phyloP scores from a whole-genome alignment of 2,329 filamentous ascomycete genomes.

The Truncatella angustata region DNA sequence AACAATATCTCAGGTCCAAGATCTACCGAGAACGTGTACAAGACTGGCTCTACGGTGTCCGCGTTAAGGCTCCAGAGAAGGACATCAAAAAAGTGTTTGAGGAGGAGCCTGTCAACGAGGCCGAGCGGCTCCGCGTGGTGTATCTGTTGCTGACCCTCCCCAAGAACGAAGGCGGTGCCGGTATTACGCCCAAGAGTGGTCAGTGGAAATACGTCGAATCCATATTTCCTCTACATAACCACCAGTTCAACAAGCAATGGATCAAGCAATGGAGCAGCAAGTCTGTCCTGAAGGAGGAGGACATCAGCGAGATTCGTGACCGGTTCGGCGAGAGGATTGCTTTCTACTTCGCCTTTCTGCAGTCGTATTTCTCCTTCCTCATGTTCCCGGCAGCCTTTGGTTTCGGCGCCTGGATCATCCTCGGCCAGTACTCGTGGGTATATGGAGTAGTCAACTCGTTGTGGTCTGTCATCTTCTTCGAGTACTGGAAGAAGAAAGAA shows the following conservation, averaged over 20 bases:
- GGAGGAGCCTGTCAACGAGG: conserved; percentile 77
- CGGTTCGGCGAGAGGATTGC: conserved; percentile 81
- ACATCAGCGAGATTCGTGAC: conserved; percentile 73
- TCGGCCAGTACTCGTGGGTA: conserved; percentile 78
- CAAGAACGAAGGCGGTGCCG: conserved; percentile 73
- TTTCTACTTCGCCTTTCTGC: conserved; percentile 93
- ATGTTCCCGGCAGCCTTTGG: conserved; percentile 80
- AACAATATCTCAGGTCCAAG: conserved; percentile 72
- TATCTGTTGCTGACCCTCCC: conserved; percentile 80
- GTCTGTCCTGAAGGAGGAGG: conserved; percentile 61
- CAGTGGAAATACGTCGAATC: conserved; percentile 72
- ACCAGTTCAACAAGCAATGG: conserved; percentile 71
- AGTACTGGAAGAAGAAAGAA: conserved; percentile 96
- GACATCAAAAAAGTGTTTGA: conserved; percentile 68
- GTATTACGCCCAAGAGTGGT: conserved; percentile 66
- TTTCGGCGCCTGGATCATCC: conserved; percentile 72
- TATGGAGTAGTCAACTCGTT: conserved; percentile 77
- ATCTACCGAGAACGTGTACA: conserved; percentile 85
- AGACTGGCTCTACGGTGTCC: conserved; percentile 91
- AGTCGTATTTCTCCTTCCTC: conserved; percentile 85
- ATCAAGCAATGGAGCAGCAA: conserved; percentile 73
- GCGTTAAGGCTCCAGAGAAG: conserved; percentile 71
- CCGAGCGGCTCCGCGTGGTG: conserved; percentile 83
- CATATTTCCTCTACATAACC: conserved; percentile 78
- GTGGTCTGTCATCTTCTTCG: conserved; percentile 89